Conservation (phyloP, 441 rosid genomes). For the Erodium texanum region DNA sequence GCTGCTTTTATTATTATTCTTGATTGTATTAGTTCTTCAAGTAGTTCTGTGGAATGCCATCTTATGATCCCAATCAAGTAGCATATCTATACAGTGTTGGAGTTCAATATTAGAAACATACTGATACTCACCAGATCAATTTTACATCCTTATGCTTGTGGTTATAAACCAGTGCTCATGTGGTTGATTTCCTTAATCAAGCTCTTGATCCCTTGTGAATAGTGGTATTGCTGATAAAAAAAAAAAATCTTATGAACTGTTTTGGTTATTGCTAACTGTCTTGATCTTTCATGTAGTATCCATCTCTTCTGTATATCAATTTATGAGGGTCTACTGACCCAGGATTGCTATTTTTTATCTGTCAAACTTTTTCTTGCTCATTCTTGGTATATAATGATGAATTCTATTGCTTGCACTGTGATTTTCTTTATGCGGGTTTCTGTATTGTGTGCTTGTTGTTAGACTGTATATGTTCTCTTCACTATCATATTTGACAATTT, state of each 20-base stretch:
- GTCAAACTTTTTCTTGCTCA: neutral
- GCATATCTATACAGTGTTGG: neutral
- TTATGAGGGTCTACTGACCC: neutral
- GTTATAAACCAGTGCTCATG: neutral
- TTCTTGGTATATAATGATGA: neutral
- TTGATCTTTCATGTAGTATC: neutral
- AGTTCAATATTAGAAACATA: neutral
- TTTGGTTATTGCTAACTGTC: neutral
- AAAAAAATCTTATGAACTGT: neutral
- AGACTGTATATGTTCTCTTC: neutral
- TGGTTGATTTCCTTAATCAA: neutral
- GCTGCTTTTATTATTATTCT: neutral
- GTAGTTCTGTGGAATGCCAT: no score
- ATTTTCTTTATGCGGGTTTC: constrained; percentile 1
- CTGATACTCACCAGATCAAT: neutral
- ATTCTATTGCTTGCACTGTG: neutral
- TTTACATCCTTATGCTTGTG: neutral
- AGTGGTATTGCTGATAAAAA: neutral
- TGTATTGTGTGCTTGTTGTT: neutral
- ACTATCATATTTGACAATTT: neutral
- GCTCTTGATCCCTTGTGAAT: neutral
- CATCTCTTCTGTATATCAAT: neutral
- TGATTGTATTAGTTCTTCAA: neutral
- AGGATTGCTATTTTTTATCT: neutral
- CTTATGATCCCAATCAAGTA: no score